phyloP scores from a whole-genome alignment of 1,139 yeast genomes.

The Debaryomycetaceae sp. region DNA sequence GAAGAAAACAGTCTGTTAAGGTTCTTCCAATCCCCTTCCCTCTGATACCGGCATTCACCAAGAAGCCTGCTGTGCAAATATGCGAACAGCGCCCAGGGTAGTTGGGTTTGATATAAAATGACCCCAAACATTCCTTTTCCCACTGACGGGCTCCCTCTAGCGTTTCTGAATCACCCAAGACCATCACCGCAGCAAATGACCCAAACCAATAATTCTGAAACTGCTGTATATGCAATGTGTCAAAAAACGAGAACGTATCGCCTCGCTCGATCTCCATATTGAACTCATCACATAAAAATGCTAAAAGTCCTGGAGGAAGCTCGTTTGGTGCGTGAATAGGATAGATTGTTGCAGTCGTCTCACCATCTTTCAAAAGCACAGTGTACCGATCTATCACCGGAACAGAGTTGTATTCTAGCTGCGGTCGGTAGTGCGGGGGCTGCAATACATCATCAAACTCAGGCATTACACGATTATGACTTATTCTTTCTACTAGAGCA shows the following conservation, averaged over 20 bases:
- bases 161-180: conserved; percentile 66
- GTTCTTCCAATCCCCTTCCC: conserved; percentile 92
- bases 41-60: conserved; percentile 89
- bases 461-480: conserved; percentile 19
- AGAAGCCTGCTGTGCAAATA: conserved; percentile 84
- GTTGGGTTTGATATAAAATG: conserved; percentile 79
- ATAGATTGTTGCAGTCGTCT: conserved; percentile 87
- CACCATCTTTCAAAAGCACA: conserved; percentile 79
- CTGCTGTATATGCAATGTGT: conserved; percentile 66
- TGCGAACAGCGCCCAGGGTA: conserved; percentile 93
- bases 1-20: conserved; percentile 74
- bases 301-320: conserved; percentile 74
- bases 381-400: conserved; percentile 48
- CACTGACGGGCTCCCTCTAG: conserved; percentile 66
- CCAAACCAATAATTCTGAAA: conserved; percentile 87
- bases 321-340: conserved; percentile 67
- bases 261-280: conserved; percentile 92
- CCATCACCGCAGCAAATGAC: conserved; percentile 82
- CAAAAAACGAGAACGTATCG: conserved; percentile 81
- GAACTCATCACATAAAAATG: conserved; percentile 85
- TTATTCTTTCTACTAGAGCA: conserved; percentile 1
- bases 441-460: conserved; percentile 36
- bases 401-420: conserved; percentile 32
- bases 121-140: conserved; percentile 88
- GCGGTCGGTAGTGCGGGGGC: conserved; percentile 32